A percentile compares a stretch with the other conserved stretches of the same genome.
Evolutionary conservation across 345 rosid genomes (phyloP).

Genomic region (Eucalyptus curtisii): DNA sequence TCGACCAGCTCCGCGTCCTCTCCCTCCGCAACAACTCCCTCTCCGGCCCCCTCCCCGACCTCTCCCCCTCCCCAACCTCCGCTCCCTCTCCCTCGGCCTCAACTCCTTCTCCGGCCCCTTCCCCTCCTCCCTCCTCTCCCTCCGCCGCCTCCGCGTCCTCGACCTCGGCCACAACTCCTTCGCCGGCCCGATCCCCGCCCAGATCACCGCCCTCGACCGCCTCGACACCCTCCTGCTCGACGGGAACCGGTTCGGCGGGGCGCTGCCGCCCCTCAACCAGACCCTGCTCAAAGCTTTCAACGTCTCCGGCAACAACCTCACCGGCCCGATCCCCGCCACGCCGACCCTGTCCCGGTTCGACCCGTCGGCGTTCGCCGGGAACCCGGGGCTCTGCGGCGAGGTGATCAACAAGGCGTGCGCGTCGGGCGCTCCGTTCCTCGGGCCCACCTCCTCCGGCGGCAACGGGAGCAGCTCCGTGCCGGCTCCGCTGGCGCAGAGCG

Average conservation of each 20-base stretch:
- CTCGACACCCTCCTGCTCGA: constrained; percentile 51
- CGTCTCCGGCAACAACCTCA: constrained; percentile 59
- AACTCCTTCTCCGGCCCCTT: constrained; percentile 60
- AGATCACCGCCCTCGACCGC: constrained; percentile 30
- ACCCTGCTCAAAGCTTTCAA: constrained; percentile 34
- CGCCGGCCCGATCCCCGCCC: constrained; percentile 45
- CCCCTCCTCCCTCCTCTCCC: constrained; percentile 48
- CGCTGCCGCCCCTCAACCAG: constrained; percentile 64
- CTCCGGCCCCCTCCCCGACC: constrained; percentile 69
- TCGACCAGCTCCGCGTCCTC: constrained; percentile 88
- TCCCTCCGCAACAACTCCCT: constrained; percentile 71
- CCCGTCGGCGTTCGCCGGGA: constrained; percentile 36
- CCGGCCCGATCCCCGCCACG: constrained; percentile 56
- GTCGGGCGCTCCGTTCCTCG: constrained; percentile 55
- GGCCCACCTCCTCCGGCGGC: constrained; percentile 1
- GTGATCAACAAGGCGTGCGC: constrained; percentile 45
- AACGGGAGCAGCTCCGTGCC: background rate
- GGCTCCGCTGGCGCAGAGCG: constrained; percentile 51
- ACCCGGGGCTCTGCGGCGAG: constrained; percentile 77
- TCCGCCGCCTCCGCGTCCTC: constrained; percentile 42
- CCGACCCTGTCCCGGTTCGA: constrained; percentile 49
- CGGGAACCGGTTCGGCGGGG: constrained; percentile 47
- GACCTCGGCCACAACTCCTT: constrained; percentile 42
- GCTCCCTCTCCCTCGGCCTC: constrained; percentile 43
- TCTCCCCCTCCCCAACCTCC: constrained; percentile 51